Evolutionary conservation across 164 flowering plant species (phyloP).

Genomic region (Hamamelis virginiana): DNA sequence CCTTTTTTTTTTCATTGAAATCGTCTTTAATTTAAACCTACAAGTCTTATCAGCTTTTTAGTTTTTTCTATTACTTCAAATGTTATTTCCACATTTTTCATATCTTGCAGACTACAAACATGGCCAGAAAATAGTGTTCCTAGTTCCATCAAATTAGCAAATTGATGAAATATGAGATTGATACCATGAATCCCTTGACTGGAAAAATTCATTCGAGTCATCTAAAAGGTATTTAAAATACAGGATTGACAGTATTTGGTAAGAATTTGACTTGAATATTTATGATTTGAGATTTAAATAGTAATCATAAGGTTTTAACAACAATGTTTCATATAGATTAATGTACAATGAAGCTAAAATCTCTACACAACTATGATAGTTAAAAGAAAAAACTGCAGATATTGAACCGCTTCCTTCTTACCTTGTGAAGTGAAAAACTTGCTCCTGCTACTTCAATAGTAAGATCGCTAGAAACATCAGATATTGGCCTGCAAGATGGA

Average conservation of each 20-base stretch:
- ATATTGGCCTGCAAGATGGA: conserved; percentile 81
- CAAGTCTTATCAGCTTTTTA: too few relatives aligned
- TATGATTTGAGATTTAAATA: background rate
- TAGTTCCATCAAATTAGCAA: background rate
- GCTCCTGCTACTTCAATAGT: conserved; percentile 74
- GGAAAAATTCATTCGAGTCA: background rate
- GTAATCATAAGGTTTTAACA: background rate
- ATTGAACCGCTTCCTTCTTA: conserved; percentile 19
- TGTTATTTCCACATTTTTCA: too few relatives aligned
- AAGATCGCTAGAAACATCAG: conserved; percentile 96
- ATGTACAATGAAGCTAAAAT: too few relatives aligned
- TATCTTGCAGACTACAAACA: background rate
- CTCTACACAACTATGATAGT: too few relatives aligned
- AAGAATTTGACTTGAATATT: background rate
- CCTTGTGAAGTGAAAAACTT: conserved; percentile 93
- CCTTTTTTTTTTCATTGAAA: too few relatives aligned
- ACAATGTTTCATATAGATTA: background rate
- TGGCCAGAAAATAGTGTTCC: background rate
- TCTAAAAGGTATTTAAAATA: background rate
- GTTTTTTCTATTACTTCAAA: too few relatives aligned
- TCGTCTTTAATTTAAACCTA: too few relatives aligned
- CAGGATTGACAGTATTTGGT: background rate
- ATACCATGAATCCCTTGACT: background rate
- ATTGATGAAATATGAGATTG: background rate
- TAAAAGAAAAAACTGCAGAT: too few relatives aligned